Evolutionary conservation across 768 basidiomycete genomes (phyloP).

Genomic region (Sporobolomyces phaffii): DNA sequence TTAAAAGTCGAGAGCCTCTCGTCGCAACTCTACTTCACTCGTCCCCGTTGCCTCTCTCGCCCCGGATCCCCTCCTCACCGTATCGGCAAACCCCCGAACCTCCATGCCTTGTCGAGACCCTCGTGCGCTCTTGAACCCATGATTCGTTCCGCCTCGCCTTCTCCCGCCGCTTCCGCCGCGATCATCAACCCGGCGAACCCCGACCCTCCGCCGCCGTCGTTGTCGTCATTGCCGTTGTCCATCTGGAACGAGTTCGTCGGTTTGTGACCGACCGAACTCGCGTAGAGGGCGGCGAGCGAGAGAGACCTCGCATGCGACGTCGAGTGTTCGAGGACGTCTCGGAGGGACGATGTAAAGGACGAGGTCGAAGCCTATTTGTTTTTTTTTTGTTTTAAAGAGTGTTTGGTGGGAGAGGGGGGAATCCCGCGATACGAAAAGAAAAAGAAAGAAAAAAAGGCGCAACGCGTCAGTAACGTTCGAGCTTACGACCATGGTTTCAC

Average conservation of each 20-base stretch:
- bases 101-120: not conserved
- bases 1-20: not conserved
- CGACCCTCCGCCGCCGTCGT: too few relatives aligned
- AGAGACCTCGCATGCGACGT: conserved; percentile 24
- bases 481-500: too few relatives aligned
- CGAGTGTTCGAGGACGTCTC: conserved; percentile 5
- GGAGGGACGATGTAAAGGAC: not conserved
- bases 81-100: conserved; percentile 11
- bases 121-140: too few relatives aligned
- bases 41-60: too few relatives aligned
- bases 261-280: not conserved
- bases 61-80: too few relatives aligned
- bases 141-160: conserved; percentile 14
- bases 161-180: conserved; percentile 3
- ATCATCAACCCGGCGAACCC: not conserved
- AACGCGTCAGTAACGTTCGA: not conserved
- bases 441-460: not conserved
- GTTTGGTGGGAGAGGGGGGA: too few relatives aligned
- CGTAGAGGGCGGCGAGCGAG: conserved; percentile 19
- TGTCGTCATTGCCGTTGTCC: not conserved
- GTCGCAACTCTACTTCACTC: too few relatives aligned
- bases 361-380: too few relatives aligned
- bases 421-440: too few relatives aligned
- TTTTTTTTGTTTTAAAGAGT: too few relatives aligned
- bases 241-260: not conserved